These are phyloP conservation scores for Colletotrichum kahawae DNA, from an alignment of 2,329 filamentous ascomycete species.

Conservation along the genomic window DNA sequence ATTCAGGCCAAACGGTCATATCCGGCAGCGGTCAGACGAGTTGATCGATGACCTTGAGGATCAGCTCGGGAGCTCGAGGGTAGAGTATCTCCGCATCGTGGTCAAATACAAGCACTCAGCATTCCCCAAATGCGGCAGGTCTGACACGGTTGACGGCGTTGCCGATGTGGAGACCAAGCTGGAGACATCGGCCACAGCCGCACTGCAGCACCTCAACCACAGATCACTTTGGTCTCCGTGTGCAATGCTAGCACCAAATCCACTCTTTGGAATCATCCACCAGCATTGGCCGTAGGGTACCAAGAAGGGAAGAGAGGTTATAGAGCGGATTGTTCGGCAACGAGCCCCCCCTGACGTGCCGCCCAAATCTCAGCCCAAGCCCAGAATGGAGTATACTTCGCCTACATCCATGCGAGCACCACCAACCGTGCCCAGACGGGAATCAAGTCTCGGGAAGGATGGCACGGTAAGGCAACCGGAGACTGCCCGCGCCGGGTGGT, in stretches of 20 bases:
- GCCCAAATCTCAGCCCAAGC: background rate
- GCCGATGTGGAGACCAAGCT: conserved; percentile 51
- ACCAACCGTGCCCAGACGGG: conserved; percentile 5
- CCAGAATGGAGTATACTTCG: background rate
- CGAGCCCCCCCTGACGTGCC: background rate
- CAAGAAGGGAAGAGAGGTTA: conserved; percentile 46
- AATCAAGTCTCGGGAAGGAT: conserved; percentile 14
- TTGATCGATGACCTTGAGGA: conserved; percentile 64
- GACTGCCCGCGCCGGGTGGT: background rate
- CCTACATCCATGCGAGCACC: background rate
- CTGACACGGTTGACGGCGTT: conserved; percentile 34
- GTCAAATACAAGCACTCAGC: conserved; percentile 62
- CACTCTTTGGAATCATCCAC: conserved; percentile 49
- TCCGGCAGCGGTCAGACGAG: conserved; percentile 53
- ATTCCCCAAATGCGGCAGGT: conserved; percentile 44
- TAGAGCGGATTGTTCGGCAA: conserved; percentile 35
- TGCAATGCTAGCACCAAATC: conserved; percentile 37
- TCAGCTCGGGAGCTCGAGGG: conserved; percentile 54
- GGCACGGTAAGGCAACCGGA: background rate
- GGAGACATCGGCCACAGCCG: conserved; percentile 57
- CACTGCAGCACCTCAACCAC: conserved; percentile 52
- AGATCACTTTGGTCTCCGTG: conserved; percentile 58
- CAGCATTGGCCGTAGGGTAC: conserved; percentile 58
- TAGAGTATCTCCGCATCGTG: conserved; percentile 56
- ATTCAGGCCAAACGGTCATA: conserved; percentile 25